Evolutionary conservation across 2,329 filamentous ascomycete genomes (phyloP).

Genomic region (Apiospora kogelbergensis): DNA sequence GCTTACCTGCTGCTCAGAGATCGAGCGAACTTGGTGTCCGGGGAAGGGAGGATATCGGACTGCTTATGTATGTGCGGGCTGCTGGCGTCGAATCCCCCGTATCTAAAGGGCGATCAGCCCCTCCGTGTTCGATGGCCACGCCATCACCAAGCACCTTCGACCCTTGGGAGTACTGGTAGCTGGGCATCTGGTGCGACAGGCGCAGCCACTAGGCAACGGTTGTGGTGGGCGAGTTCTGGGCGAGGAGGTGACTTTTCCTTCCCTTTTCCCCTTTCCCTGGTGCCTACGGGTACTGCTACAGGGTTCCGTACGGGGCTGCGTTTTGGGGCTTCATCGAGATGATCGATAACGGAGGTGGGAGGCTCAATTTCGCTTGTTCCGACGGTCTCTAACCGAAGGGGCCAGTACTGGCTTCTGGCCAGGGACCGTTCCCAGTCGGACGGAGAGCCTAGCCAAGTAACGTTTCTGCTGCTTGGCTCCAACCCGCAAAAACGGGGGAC

Average conservation of each 20-base stretch:
- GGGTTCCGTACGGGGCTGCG: neutral
- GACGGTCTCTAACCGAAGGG: neutral
- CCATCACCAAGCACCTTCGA: neutral
- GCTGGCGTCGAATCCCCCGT: neutral
- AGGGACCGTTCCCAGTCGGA: neutral
- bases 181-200: neutral
- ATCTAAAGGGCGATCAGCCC: constrained; percentile 3
- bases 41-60: neutral
- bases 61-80: neutral
- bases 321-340: neutral
- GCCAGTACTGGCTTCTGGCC: neutral
- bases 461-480: neutral
- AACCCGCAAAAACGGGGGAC: neutral
- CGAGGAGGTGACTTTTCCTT: neutral
- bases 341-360: neutral
- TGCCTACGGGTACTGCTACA: neutral
- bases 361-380: neutral
- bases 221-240: neutral
- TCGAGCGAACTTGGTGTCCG: neutral
- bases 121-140: neutral
- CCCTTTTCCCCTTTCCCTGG: neutral
- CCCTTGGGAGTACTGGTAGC: neutral
- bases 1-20: neutral
- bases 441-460: neutral
- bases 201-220: neutral